Evolutionary conservation across 345 rosid species (phyloP).

Genomic region (Eucalyptus fibrosa): DNA sequence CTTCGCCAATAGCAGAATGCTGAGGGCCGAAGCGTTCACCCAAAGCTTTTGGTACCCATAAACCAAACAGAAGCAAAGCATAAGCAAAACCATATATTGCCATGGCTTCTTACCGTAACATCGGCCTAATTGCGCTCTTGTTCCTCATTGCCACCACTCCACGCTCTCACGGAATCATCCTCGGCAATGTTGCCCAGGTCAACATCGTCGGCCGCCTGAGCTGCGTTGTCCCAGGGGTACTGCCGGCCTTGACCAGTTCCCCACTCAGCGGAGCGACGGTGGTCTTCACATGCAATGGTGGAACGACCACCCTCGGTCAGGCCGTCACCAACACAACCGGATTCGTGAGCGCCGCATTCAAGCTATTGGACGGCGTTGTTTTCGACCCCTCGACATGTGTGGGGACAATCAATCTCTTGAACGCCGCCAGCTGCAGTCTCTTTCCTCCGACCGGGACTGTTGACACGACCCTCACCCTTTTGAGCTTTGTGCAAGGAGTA

Average conservation of each 20-base stretch:
- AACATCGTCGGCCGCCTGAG: conserved; percentile 2
- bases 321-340: not conserved
- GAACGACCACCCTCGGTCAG: not conserved
- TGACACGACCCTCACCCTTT: not conserved
- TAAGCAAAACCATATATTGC: not conserved
- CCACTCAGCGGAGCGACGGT: not conserved
- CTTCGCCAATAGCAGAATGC: too few species aligned
- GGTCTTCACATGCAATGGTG: not conserved
- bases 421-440: not conserved
- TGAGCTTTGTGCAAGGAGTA: not conserved
- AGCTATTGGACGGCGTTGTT: not conserved
- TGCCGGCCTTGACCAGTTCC: not conserved
- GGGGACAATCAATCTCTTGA: not conserved
- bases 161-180: conserved; percentile 28
- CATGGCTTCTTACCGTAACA: conserved; percentile 25
- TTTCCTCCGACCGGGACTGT: not conserved
- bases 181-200: conserved; percentile 22
- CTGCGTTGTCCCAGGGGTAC: not conserved
- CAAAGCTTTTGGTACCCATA: too few species aligned
- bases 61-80: too few species aligned
- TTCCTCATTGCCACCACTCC: conserved; percentile 1
- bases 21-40: too few species aligned
- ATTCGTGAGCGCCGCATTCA: not conserved
- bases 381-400: not conserved
- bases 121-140: conserved; percentile 48